Conservation (phyloP, 768 basidiomycete genomes). For the Dentipellis sp. region DNA sequence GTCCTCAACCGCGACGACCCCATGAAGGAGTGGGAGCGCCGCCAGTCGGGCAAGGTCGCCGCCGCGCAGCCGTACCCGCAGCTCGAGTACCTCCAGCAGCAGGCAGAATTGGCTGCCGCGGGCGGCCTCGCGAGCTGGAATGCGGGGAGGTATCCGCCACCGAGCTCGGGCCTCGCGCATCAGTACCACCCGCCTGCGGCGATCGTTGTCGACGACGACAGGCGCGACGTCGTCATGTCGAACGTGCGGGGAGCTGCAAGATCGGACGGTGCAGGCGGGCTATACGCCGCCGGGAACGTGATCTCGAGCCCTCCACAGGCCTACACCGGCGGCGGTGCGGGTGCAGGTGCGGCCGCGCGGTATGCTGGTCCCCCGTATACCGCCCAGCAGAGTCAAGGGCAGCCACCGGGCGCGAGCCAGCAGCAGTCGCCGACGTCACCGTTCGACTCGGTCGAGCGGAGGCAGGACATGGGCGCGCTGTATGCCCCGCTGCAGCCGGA, state of each 20-base stretch:
- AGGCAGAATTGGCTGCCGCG: slow-evolving; percentile 72
- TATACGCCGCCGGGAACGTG: slow-evolving; percentile 28
- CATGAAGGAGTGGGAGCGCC: slow-evolving; percentile 91
- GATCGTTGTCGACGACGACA: slow-evolving; percentile 59
- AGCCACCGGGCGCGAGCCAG: slow-evolving; percentile 26
- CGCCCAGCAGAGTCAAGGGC: slow-evolving; percentile 18
- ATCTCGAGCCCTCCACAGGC: slow-evolving; percentile 74
- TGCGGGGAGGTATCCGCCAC: slow-evolving; percentile 45
- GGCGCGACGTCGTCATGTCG: slow-evolving; percentile 75
- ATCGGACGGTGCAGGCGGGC: slow-evolving; percentile 34
- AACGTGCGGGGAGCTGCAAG: slow-evolving; percentile 43
- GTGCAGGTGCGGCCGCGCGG: slow-evolving; percentile 43
- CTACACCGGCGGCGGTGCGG: slow-evolving; percentile 40
- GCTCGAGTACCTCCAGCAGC: slow-evolving; percentile 87
- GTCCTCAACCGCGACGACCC: slow-evolving; percentile 93
- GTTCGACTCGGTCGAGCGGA: slow-evolving; percentile 55
- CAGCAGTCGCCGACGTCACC: slow-evolving; percentile 28
- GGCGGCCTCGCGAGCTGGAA: slow-evolving; percentile 54
- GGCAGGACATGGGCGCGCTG: slow-evolving; percentile 57
- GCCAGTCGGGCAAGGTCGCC: slow-evolving; percentile 64
- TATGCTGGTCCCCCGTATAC: slow-evolving; percentile 31
- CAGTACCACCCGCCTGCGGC: slow-evolving; percentile 54
- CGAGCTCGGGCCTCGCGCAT: slow-evolving; percentile 55
- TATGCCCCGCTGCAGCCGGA: slow-evolving; percentile 83
- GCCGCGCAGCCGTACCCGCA: slow-evolving; percentile 81